phyloP scores from a whole-genome alignment of 306 rosid genomes.

The Canavalia gladiata region DNA sequence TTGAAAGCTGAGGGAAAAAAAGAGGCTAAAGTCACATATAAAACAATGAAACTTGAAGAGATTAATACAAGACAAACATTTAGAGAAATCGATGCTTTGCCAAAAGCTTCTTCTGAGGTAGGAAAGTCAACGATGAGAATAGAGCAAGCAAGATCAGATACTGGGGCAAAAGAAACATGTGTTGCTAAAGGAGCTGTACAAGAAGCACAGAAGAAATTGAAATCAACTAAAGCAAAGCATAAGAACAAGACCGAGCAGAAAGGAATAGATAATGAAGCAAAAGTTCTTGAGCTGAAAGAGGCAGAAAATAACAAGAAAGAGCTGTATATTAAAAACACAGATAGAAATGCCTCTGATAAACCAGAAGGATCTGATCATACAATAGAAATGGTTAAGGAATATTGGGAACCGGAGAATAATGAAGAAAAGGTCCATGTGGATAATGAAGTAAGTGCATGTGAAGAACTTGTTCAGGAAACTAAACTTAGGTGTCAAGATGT shows the following conservation, averaged over 20 bases:
- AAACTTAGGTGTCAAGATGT: constrained; percentile 44
- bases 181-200: constrained; percentile 51
- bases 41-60: constrained; percentile 55
- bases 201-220: constrained; percentile 50
- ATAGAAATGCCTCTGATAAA: constrained; percentile 45
- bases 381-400: constrained; percentile 51
- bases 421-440: constrained; percentile 42
- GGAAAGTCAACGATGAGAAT: constrained; percentile 51
- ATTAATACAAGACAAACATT: constrained; percentile 50
- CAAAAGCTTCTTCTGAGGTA: constrained; percentile 50
- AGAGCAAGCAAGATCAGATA: constrained; percentile 54
- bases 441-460: constrained; percentile 40
- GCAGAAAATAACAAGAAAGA: constrained; percentile 39
- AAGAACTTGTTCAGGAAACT: constrained; percentile 50
- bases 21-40: constrained; percentile 48
- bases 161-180: constrained; percentile 40
- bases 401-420: constrained; percentile 45
- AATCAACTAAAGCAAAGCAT: constrained; percentile 52
- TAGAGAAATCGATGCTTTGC: constrained; percentile 52
- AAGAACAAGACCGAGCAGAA: constrained; percentile 56
- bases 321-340: constrained; percentile 23
- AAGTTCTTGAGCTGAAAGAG: constrained; percentile 50
- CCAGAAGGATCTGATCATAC: constrained; percentile 54
- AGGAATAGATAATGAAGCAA: constrained; percentile 55
- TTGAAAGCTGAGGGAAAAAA: constrained; percentile 51